A percentile compares a stretch with the other conserved stretches of the same genome.
These are phyloP conservation scores for Piloderma croceum DNA, from an alignment of 768 basidiomycete genomes.

Conservation along the genomic window DNA sequence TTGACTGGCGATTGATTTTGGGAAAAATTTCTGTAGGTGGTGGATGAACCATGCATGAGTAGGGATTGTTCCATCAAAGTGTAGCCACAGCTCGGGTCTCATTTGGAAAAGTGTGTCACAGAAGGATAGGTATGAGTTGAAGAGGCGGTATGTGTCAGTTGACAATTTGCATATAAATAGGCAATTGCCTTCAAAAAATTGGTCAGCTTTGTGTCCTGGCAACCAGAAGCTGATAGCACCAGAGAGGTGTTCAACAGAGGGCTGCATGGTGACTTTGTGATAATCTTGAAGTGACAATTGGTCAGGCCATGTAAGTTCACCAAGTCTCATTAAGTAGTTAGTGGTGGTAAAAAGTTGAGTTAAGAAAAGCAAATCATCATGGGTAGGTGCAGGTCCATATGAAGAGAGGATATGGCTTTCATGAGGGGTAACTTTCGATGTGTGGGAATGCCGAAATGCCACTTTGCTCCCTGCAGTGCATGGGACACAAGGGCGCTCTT, in stretches of 20 bases:
- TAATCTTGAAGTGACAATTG: slow-evolving; percentile 1
- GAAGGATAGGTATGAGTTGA: not conserved
- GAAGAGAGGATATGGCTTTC: slow-evolving; percentile 14
- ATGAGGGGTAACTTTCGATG: slow-evolving; percentile 25
- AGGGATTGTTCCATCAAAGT: slow-evolving; percentile 17
- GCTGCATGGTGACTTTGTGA: slow-evolving; percentile 14
- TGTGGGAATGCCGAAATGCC: slow-evolving; percentile 11
- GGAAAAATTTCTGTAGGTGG: slow-evolving; percentile 13
- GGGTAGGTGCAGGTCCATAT: no score
- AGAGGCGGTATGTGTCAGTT: no score
- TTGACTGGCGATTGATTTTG: no score
- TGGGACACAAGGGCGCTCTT: slow-evolving; percentile 15
- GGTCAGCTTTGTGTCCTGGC: slow-evolving; percentile 21
- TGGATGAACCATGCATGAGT: slow-evolving; percentile 24
- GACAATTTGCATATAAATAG: slow-evolving; percentile 16
- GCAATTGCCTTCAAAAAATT: no score
- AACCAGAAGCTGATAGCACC: slow-evolving; percentile 9
- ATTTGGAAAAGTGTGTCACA: not conserved
- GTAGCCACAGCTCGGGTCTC: slow-evolving; percentile 19
- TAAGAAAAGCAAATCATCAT: no score
- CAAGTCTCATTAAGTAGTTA: slow-evolving; percentile 19
- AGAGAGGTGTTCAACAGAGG: slow-evolving; percentile 3
- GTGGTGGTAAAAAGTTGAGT: no score
- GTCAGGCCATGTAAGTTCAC: slow-evolving; percentile 23
- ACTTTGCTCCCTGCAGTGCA: slow-evolving; percentile 26